Evolutionary conservation across 2,329 filamentous ascomycete genomes (phyloP).

Genomic region (Trichoderma endophyticum): DNA sequence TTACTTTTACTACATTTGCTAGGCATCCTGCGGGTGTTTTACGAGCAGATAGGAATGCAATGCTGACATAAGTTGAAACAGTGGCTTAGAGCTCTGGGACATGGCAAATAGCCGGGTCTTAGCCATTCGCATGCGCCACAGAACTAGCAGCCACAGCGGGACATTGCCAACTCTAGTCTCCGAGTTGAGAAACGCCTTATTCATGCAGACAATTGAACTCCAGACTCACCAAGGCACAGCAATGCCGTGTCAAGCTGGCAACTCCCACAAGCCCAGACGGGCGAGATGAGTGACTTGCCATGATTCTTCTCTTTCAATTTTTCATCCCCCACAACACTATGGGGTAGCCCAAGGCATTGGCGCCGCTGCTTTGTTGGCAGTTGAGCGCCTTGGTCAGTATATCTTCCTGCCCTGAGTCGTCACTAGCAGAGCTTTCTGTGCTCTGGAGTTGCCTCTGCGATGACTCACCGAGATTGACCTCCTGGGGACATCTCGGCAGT

Average conservation of each 20-base stretch:
- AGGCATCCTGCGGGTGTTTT: neutral
- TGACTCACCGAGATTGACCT: neutral
- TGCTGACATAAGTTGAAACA: neutral
- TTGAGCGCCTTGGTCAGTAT: conserved; percentile 8
- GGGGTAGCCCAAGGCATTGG: conserved; percentile 1
- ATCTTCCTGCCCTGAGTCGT: neutral
- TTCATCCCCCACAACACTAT: neutral
- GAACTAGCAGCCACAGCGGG: conserved; percentile 24
- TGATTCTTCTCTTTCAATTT: neutral
- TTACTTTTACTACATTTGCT: neutral
- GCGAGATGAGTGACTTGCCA: neutral
- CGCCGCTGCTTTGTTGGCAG: neutral
- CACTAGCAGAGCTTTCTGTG: neutral
- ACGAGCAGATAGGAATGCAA: neutral
- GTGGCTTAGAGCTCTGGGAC: neutral
- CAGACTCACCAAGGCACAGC: conserved; percentile 10
- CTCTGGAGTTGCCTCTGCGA: neutral
- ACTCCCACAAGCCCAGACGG: neutral
- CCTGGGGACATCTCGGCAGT: neutral
- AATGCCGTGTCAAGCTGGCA: neutral
- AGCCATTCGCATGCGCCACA: conserved; percentile 8
- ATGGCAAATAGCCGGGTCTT: conserved; percentile 9
- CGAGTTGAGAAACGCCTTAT: conserved; percentile 9
- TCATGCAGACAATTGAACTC: conserved; percentile 8
- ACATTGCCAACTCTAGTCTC: conserved; percentile 23